Base-by-base conservation (phyloP, 1,284 basidiomycete genomes). In the Blastosporella zonata region DNA sequence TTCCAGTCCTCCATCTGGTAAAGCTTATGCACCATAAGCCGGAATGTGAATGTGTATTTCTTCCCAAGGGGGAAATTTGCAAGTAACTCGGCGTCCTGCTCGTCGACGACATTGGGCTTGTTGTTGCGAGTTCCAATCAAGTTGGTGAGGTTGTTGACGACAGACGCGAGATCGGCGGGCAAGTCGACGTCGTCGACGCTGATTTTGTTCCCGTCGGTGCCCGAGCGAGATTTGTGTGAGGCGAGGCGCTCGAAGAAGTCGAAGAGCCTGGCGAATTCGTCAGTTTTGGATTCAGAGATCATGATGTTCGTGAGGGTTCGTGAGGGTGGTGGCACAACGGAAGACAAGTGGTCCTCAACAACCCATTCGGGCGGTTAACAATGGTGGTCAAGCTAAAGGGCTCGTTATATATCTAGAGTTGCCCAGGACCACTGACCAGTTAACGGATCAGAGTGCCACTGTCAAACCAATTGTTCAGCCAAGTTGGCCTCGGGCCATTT, bases 1-100 rank as follows among this genome's bases (percentile, higher is more conserved):
- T 67, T 70, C 77, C 82, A 85, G 45, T 82, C 81, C n/a, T 75
- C 75, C 49, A 77, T 62, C 49, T 75, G 70, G 62, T 84, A 83
- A 8, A 84, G 67, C 59, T 81, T 78, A 67, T 85, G 79, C 47
- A 84, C 60, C 76, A 82, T 79, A 58, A 80, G 68, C 57, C 77
- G 78, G 70, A 84, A 85, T 22, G 78, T 84, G 67, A 84, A 84
- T 13, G 71, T 70, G 58, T 75, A 79, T 49, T 67, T 66, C 50
- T 68, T 69, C 1, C 57, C 68, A 3, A 73, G 56, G 2, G 75
- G 75, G 49, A 80, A 81, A 33, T 66, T 66, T 2, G 64, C 62
- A 21, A 66, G 55, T 1, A 55, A 66, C 31, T 62, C 63, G 10
- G 41, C 42, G 7, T 44, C 37, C 43, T 49, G 47, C 29, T 48